A percentile compares a stretch with the other conserved stretches of the same genome.
These are phyloP conservation scores for Hirsutella rhossiliensis DNA, from an alignment of 2,329 filamentous ascomycete species.

Conservation along the genomic window DNA sequence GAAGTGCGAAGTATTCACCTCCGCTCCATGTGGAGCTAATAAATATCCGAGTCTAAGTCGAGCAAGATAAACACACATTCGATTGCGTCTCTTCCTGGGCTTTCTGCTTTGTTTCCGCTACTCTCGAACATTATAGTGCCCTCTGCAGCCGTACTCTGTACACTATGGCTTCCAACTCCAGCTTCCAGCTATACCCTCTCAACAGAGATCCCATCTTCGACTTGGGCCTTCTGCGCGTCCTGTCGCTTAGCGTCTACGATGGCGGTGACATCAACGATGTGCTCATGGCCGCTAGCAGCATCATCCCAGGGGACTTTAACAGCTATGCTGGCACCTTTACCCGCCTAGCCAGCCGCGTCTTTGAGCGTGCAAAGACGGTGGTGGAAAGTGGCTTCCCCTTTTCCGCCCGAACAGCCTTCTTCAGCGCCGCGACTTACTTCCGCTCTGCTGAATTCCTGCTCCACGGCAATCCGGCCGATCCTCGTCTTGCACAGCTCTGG, in stretches of 20 bases:
- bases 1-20: too few species aligned
- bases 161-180: neutral
- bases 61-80: too few species aligned
- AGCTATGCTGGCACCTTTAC: conserved; percentile 11
- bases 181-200: neutral
- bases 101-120: too few species aligned
- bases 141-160: too few species aligned
- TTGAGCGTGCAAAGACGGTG: conserved; percentile 6
- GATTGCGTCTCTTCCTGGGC: too few species aligned
- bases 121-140: too few species aligned
- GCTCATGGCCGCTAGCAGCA: conserved; percentile 12
- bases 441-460: conserved; percentile 29
- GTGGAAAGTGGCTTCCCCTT: conserved; percentile 8
- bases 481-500: conserved; percentile 25
- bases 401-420: conserved; percentile 14
- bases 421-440: conserved; percentile 29
- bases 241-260: neutral
- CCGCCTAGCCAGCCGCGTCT: conserved; percentile 8
- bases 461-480: conserved; percentile 24
- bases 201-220: neutral
- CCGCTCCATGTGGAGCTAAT: too few species aligned
- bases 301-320: conserved; percentile 11
- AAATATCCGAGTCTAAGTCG: too few species aligned
- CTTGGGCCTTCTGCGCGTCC: neutral
- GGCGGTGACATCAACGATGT: conserved; percentile 9